Evolutionary conservation across 164 flowering plant genomes (phyloP), one percentile per base, ranked within the genome.

Genomic region (Stephania japonica): DNA sequence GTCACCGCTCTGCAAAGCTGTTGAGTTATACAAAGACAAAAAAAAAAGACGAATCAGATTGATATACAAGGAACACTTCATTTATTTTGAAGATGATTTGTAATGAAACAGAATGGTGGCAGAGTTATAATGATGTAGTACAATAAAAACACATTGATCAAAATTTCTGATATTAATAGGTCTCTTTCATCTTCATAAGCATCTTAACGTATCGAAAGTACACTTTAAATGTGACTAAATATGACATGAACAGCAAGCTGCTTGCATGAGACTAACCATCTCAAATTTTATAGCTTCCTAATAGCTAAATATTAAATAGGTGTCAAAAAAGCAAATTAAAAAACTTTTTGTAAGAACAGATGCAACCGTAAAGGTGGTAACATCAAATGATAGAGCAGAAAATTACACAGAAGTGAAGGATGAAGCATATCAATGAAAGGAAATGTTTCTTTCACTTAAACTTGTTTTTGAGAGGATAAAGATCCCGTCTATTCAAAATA

Each of bases 1-100:
- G 80, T 72, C 38, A 91, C 80, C 80, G 83, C 85, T 76, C 87
- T 81, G 80, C 97, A 93, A 75, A 68, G 83, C 98, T 95, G 96
- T 66, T 79, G 63, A 32, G 68, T 73, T 32, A 32, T 32, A 32
- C 38, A 32, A 32, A 32, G 38, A 32, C 78, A n/a, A 75, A 49
- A 5, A 26, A 42, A 61, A 80, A 21, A n/a, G 75, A 49, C 69
- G 63, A 16, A 18, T 73, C 18, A 42, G 25, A 65, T 47, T 56
- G 38, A 27, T 26, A 73, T 42, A 14, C 38, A 32, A 32, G 3
- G 18, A 66, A 26, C 32, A 66, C 32, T 26, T 66, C 32, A 8
- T 66, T 32, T 66, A 13, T 66, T 16, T 13, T 66, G 32, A 8
- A 16, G 19, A 66, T 66, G 19, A 66, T 26, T 8, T 21, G 21